phyloP scores from a whole-genome alignment of 345 rosid genomes.

The Microcos paniculata region DNA sequence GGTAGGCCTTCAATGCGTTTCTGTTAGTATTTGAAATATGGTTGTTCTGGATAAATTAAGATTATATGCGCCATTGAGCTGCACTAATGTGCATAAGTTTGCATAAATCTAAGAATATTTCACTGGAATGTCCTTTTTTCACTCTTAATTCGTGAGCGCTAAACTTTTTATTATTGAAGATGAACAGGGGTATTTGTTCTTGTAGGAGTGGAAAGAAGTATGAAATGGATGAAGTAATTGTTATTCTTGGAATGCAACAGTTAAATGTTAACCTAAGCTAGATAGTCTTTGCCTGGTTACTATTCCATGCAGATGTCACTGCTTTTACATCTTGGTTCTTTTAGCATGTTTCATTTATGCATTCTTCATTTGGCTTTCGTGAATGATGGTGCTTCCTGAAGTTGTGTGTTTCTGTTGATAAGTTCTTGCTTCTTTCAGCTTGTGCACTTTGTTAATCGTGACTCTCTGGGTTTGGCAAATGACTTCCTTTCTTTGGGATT shows the following conservation, averaged over 20 bases:
- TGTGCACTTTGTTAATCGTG: slow-evolving; percentile 98
- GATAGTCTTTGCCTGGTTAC: neutral
- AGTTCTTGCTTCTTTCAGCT: slow-evolving; percentile 65
- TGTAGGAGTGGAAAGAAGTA: too few relatives aligned
- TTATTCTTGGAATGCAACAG: too few relatives aligned
- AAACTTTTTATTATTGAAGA: neutral
- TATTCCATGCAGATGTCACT: neutral
- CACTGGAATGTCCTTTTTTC: neutral
- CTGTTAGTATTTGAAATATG: neutral
- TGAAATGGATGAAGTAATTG: too few relatives aligned
- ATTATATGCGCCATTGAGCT: neutral
- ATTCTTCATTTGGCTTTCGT: neutral
- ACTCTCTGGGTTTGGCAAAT: slow-evolving; percentile 96
- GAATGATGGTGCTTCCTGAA: slow-evolving; percentile 15
- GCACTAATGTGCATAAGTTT: neutral
- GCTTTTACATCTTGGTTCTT: slow-evolving; percentile 5
- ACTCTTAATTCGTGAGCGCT: too few relatives aligned
- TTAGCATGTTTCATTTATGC: neutral
- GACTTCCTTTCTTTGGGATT: slow-evolving; percentile 98
- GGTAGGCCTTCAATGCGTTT: too few relatives aligned
- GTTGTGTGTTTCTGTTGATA: slow-evolving; percentile 27
- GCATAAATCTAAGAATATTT: neutral
- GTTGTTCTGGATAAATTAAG: neutral
- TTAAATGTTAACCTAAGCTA: neutral
- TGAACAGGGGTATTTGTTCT: neutral